These are phyloP conservation scores for Panicum hallii DNA, from an alignment of 202 grass and related monocot species.

Conservation along the genomic window DNA sequence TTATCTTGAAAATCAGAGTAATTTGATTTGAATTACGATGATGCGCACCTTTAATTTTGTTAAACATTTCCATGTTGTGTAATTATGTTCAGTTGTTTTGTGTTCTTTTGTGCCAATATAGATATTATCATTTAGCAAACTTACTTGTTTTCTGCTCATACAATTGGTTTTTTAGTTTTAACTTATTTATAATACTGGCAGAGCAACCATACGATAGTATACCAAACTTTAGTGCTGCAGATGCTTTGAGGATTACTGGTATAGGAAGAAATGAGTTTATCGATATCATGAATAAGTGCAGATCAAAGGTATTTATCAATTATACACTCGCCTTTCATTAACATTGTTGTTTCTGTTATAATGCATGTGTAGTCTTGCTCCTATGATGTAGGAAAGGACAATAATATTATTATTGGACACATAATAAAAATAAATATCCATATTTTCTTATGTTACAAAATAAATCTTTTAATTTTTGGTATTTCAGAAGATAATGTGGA, in stretches of 20 bases:
- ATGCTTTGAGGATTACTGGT: conserved; percentile 85
- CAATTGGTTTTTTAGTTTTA: conserved; percentile 15
- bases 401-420: neutral
- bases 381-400: neutral
- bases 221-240: conserved; percentile 95
- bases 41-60: neutral
- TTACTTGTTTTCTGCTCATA: neutral
- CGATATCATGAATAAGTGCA: conserved; percentile 98
- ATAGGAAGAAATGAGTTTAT: conserved; percentile 97
- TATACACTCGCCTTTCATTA: neutral
- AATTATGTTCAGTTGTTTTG: conserved; percentile 1
- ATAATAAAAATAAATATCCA: neutral
- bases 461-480: conserved; percentile 17
- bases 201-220: conserved; percentile 99
- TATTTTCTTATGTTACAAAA: conserved; percentile 19
- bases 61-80: conserved; percentile 8
- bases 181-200: conserved; percentile 54
- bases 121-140: conserved; percentile 8
- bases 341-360: neutral
- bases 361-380: neutral
- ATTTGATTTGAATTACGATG: neutral
- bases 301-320: conserved; percentile 77
- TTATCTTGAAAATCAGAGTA: neutral
- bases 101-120: neutral
- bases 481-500: conserved; percentile 98